phyloP scores from a whole-genome alignment of 1,284 basidiomycete species.

The Rhodotorula sp. region DNA sequence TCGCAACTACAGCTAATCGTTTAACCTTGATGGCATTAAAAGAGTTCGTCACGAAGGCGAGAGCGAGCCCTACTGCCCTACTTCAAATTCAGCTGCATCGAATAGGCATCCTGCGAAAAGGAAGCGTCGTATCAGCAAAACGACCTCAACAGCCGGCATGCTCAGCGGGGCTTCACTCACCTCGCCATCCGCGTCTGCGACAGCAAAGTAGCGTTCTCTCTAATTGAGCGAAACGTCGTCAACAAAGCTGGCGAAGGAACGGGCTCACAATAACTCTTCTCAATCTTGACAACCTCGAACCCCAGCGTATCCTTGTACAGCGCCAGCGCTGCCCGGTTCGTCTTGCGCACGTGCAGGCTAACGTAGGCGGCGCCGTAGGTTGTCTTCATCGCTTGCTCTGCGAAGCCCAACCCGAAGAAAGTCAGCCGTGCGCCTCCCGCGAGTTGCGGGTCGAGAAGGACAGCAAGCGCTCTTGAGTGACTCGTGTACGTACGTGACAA shows the following conservation, averaged over 20 bases:
- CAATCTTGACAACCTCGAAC: conserved; percentile 71
- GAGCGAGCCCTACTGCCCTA: background rate
- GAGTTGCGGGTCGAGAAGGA: too few relatives aligned
- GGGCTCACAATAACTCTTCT: conserved; percentile 65
- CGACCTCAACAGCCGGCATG: background rate
- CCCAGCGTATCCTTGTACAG: conserved; percentile 81
- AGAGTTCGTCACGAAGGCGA: background rate
- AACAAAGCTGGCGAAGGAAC: conserved; percentile 2
- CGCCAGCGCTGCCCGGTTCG: conserved; percentile 77
- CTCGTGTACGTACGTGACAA: conserved; percentile 66
- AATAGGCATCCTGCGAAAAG: conserved; percentile 28
- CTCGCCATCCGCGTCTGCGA: conserved; percentile 52
- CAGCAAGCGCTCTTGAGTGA: background rate
- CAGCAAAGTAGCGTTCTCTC: too few relatives aligned
- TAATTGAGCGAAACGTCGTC: too few relatives aligned
- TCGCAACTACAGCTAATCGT: too few relatives aligned
- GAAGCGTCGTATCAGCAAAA: background rate
- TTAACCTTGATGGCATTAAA: background rate
- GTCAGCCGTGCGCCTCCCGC: background rate
- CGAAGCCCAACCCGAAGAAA: background rate
- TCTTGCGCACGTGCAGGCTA: conserved; percentile 80
- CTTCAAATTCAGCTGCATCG: conserved; percentile 26
- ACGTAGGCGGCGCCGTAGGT: conserved; percentile 74
- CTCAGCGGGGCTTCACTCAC: conserved; percentile 52
- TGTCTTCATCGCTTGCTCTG: conserved; percentile 83